Evolutionary conservation across 257 asterid species (phyloP), one percentile per base, ranked within the genome.

Genomic region (Schizonepeta tenuifolia): DNA sequence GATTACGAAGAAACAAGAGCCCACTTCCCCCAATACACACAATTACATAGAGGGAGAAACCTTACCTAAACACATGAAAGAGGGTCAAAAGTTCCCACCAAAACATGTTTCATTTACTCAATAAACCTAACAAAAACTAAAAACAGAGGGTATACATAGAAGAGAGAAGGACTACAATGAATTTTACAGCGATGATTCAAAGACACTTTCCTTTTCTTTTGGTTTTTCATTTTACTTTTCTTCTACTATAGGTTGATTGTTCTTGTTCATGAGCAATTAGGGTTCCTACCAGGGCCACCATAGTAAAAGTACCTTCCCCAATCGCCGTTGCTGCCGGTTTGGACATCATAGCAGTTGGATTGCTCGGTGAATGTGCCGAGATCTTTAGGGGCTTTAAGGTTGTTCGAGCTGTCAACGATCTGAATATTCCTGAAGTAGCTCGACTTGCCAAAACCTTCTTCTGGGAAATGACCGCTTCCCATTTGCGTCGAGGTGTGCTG

Each of bases 381-480:
- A 26, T 79, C 86, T 83, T 87, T 88, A 17, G 96, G 96, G 41
- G 88, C 80, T 50, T 88, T 86, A 17, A 90, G 92, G 70, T 88
- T 86, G 81, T 90, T 88, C 40, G 96, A 83, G 86, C 92, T 85
- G 80, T 88, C 96, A 9, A 90, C 97, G 1, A 88, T 85, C 79
- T 87, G 91, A 61, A 90, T 81, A 80, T 90, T 88, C 69, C 93
- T 85, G 89, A 90, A 90, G 69, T 90, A 90, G 80, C 96, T 81
- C 18, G 97, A 72, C 69, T 90, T 90, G 28, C 96, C 97, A 65
- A 90, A 90, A 14, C 93, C 97, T 79, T 88, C 93, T 75, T 88
- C 96, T 0, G 97, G 96, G 50, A 90, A 90, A 65, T 40, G 89
- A n/a, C 97, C 97, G 24, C 97, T 90, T 3, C 97, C 97, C 97